Evolutionary conservation across 495 filamentous ascomycete species (phyloP).

Genomic region (Venustampulla echinocandica): DNA sequence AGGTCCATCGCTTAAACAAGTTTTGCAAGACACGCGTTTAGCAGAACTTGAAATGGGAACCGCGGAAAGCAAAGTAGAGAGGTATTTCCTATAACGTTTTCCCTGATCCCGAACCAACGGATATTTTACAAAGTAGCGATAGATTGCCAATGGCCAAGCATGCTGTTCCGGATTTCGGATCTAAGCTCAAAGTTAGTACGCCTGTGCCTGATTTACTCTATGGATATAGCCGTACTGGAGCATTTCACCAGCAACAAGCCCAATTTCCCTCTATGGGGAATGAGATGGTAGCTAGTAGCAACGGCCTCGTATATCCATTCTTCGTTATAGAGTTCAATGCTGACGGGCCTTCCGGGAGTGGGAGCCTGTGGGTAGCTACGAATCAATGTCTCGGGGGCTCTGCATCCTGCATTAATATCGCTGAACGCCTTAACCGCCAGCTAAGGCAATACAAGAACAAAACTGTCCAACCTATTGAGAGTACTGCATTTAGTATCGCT

Average conservation of each 20-base stretch:
- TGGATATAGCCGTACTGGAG: constrained; percentile 15
- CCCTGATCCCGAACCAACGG: constrained; percentile 7
- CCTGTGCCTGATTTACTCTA: constrained; percentile 23
- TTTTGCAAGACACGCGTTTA: too few relatives aligned
- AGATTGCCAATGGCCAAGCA: constrained; percentile 19
- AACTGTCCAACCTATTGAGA: constrained; percentile 19
- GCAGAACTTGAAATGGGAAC: too few relatives aligned
- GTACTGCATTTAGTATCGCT: constrained; percentile 27
- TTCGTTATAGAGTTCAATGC: constrained; percentile 27
- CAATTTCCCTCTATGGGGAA: constrained; percentile 21
- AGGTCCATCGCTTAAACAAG: too few relatives aligned
- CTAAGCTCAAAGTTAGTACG: constrained; percentile 18
- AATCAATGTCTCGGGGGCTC: constrained; percentile 26
- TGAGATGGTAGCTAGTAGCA: constrained; percentile 15
- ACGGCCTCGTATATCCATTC: constrained; percentile 23
- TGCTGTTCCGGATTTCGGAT: constrained; percentile 12
- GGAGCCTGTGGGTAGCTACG: constrained; percentile 24
- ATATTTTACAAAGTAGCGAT: constrained; percentile 10
- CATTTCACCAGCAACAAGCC: constrained; percentile 12
- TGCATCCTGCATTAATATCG: constrained; percentile 19
- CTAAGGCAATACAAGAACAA: constrained; percentile 17
- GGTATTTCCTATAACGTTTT: too few relatives aligned
- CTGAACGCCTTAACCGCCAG: constrained; percentile 22
- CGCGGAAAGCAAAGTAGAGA: too few relatives aligned
- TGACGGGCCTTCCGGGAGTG: constrained; percentile 12